Evolutionary conservation across 225 moss, liverwort and hornwort genomes (phyloP).

Genomic region (Marchantia polymorpha): DNA sequence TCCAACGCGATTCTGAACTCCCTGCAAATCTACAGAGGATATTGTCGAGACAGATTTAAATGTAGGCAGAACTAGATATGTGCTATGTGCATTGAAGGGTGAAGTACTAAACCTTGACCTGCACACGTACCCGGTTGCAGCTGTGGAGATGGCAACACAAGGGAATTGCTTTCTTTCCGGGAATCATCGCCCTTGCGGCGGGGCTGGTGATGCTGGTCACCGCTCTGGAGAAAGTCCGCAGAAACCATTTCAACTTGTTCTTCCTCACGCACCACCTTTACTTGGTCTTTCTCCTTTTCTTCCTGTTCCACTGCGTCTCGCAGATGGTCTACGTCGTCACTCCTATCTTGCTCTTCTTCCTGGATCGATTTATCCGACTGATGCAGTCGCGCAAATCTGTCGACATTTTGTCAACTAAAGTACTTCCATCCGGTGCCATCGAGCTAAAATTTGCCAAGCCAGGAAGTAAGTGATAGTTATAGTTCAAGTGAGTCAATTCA

Average conservation of each 20-base stretch:
- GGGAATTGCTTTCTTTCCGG: conserved; percentile 56
- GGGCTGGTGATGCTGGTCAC: conserved; percentile 63
- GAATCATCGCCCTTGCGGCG: conserved; percentile 47
- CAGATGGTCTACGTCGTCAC: conserved; percentile 55
- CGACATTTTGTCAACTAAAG: conserved; percentile 54
- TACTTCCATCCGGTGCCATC: conserved; percentile 58
- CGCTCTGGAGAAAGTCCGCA: conserved; percentile 43
- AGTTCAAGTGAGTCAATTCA: not conserved
- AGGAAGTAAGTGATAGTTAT: conserved; percentile 14
- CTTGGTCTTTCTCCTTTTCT: conserved; percentile 47
- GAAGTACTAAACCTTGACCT: too few species aligned
- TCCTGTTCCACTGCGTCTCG: conserved; percentile 56
- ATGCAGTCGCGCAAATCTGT: conserved; percentile 64
- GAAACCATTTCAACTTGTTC: conserved; percentile 55
- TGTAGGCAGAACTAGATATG: not conserved
- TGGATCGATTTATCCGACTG: conserved; percentile 75
- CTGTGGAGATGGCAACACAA: conserved; percentile 6
- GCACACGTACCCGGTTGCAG: not conserved
- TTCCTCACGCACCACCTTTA: conserved; percentile 64
- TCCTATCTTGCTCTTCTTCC: conserved; percentile 74
- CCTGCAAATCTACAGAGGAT: not conserved
- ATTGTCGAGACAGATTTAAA: not conserved
- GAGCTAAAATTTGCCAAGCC: conserved; percentile 68
- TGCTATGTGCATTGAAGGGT: too few species aligned
- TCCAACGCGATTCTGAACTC: not conserved